Conservation (phyloP, 371 early-diverging fungal genomes). For the Zancudomyces culisetae region DNA sequence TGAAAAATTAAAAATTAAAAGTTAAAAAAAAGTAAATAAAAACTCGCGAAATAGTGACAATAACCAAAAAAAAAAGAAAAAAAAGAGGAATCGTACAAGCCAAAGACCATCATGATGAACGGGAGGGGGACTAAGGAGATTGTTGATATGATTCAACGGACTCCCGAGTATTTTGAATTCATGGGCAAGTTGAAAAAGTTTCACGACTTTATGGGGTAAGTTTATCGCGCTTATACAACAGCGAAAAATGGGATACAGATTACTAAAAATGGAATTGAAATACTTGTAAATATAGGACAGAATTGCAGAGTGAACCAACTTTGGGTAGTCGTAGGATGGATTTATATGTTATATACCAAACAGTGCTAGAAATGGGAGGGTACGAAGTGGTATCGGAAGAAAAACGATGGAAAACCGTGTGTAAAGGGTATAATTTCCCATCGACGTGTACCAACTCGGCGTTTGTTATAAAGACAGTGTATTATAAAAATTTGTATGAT, state of each 20-base stretch:
- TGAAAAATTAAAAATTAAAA: too few species aligned
- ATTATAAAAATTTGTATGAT: background rate
- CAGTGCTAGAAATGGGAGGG: background rate
- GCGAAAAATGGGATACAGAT: background rate
- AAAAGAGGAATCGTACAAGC: background rate
- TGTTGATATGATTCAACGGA: background rate
- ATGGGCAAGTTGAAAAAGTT: background rate
- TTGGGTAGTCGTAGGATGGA: background rate
- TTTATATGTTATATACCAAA: background rate
- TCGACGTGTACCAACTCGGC: background rate
- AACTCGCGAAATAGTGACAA: background rate
- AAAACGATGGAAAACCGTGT: background rate
- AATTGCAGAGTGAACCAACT: background rate
- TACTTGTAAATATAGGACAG: background rate
- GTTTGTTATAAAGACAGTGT: background rate
- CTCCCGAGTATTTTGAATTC: background rate
- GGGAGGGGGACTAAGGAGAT: background rate
- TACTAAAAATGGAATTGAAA: background rate
- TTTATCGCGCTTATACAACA: background rate
- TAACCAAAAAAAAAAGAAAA: background rate
- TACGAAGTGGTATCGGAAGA: background rate
- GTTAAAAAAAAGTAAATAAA: background rate
- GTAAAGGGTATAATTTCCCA: background rate
- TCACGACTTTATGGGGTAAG: background rate
- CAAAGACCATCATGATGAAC: background rate